Base-by-base conservation (phyloP, 2,329 filamentous ascomycete species). In the Xylariales sp. region DNA sequence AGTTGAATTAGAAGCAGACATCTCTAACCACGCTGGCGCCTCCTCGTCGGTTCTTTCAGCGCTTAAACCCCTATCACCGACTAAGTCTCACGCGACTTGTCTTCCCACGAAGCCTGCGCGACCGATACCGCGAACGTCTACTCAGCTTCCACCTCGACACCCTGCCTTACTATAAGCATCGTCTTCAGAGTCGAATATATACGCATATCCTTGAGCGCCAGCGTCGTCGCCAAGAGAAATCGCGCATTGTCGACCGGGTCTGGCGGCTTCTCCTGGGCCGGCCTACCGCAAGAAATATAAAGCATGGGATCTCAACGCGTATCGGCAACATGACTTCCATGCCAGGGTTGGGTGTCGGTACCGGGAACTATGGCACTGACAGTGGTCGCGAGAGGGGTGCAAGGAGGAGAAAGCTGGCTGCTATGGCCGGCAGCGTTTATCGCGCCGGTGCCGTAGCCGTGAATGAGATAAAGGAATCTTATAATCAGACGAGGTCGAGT, bases 121-220 rank as follows among this genome's bases (percentile, higher is more conserved):
- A 87, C 69, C 87, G 85, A 72, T 90, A 90, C 74, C 89, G 88
- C 77, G 87, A 89, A 67, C 87, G 86, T 69, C 83, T 96, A 62
- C 85, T 90, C 73, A 83, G 85, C 72, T 89, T 97, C 78, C 92
- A 89, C 70, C 87, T 93, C 85, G 89, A 94, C 74, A 92, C 88
- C 5, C 80, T 97, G 30, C 92, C 93, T 12, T 82, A 85, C 58
- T 86, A 93, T 74, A 92, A 91, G 75, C 88, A 90, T 77, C 84
- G 86, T 61, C 81, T 93, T 8, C 93, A 97, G 80, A 90, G 90
- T 45, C 88, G 89, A 64, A 89, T 97, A 71, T 97, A 96, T 77
- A 86, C 86, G 53, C 92, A 90, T 70, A 84, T 97, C 64, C 82
- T 94, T 69, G 84, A 85, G 72, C 87, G 87, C 58, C 90, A 93